Conservation (phyloP, 1,284 basidiomycete species). For the Mycosarcoma maydis region DNA sequence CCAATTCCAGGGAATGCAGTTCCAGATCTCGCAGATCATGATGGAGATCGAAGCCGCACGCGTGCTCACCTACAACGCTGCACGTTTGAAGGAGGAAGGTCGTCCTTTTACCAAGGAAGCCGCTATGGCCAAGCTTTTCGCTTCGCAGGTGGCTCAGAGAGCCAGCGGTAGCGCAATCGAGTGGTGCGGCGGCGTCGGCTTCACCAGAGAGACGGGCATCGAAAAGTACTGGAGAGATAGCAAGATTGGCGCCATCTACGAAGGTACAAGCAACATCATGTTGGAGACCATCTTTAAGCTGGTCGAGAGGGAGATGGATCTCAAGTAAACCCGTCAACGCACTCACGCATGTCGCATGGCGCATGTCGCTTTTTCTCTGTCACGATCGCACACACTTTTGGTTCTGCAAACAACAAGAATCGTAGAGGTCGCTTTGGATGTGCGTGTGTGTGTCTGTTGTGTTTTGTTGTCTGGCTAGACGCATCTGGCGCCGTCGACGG, state of each 20-base stretch:
- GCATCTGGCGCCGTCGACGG: conserved; percentile 45
- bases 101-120: conserved; percentile 92
- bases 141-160: conserved; percentile 86
- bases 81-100: conserved; percentile 89
- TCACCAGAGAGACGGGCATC: conserved; percentile 82
- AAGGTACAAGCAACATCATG: conserved; percentile 86
- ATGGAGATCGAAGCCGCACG: conserved; percentile 92
- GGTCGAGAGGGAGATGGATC: conserved; percentile 53
- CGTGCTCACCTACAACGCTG: conserved; percentile 94
- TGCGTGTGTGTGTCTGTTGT: not conserved
- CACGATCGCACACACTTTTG: too few relatives aligned
- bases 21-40: conserved; percentile 87
- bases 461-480: conserved; percentile 11
- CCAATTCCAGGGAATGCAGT: conserved; percentile 89
- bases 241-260: conserved; percentile 82
- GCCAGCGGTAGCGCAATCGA: conserved; percentile 91
- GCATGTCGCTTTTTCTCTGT: too few relatives aligned
- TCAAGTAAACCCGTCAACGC: conserved; percentile 51
- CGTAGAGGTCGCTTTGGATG: not conserved
- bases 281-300: conserved; percentile 90
- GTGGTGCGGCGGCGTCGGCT: conserved; percentile 95
- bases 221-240: conserved; percentile 86
- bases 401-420: too few relatives aligned
- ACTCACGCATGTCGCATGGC: too few relatives aligned
- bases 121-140: conserved; percentile 89